phyloP scores from a whole-genome alignment of 257 asterid species.

The Solanum commersonii region DNA sequence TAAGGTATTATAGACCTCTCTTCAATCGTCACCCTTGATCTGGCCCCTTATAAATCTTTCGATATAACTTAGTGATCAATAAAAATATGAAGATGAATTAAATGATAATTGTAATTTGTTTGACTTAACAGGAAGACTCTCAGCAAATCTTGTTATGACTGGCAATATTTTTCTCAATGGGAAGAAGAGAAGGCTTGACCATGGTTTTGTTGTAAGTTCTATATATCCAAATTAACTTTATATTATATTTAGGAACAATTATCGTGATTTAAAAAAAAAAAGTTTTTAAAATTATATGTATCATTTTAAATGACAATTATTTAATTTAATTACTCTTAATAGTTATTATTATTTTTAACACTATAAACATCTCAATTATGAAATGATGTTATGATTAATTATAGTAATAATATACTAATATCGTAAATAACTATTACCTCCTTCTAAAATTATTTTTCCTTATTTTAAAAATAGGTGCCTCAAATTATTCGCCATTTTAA shows the following conservation, averaged over 20 bases:
- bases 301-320: not conserved
- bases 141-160: slow-evolving; percentile 55
- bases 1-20: not conserved
- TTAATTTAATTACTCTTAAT: not conserved
- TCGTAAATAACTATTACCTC: not conserved
- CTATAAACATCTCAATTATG: not conserved
- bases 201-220: slow-evolving; percentile 48
- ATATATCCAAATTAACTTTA: not conserved
- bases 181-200: slow-evolving; percentile 31
- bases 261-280: no score
- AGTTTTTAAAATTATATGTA: not conserved
- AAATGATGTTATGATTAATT: not conserved
- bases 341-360: not conserved
- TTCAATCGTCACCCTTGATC: not conserved
- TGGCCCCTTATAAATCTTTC: not conserved
- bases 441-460: not conserved
- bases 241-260: no score
- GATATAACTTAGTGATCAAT: not conserved
- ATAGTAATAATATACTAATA: not conserved
- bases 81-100: not conserved
- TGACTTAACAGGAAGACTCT: slow-evolving; percentile 55
- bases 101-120: not conserved
- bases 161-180: slow-evolving; percentile 64
- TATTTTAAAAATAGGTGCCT: not conserved
- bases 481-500: not conserved